phyloP scores from a whole-genome alignment of 768 basidiomycete genomes.

The Suillus tomentosus region DNA sequence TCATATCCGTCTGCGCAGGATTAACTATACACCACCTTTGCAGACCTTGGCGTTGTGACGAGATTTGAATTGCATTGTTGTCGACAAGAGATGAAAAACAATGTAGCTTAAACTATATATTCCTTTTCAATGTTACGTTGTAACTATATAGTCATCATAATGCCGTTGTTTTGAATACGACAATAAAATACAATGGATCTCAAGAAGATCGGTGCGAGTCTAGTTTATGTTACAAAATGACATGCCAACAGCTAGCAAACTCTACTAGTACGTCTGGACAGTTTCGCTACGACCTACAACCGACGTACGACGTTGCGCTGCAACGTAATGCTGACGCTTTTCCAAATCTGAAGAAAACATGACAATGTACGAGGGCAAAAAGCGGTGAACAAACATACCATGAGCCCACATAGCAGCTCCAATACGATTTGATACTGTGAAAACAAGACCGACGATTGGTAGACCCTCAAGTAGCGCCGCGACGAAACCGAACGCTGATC shows the following conservation, averaged over 20 bases:
- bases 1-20: neutral
- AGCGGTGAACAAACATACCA: conserved; percentile 43
- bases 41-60: neutral
- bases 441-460: conserved; percentile 79
- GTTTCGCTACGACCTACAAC: neutral
- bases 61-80: neutral
- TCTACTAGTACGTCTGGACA: neutral
- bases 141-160: neutral
- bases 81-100: neutral
- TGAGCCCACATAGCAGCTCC: conserved; percentile 96
- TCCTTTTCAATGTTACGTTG: neutral
- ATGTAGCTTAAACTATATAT: neutral
- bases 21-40: neutral
- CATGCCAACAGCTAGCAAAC: neutral
- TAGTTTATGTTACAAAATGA: neutral
- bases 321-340: conserved; percentile 54
- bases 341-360: conserved; percentile 53
- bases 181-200: neutral
- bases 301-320: conserved; percentile 21
- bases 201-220: neutral
- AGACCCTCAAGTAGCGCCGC: conserved; percentile 81
- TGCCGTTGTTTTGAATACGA: neutral
- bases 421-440: conserved; percentile 84
- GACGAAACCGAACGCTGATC: conserved; percentile 78
- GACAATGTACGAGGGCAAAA: neutral